A percentile compares a stretch with the other conserved stretches of the same genome.
These are phyloP conservation scores for Bathelium albidoporum DNA, from an alignment of 495 filamentous ascomycete genomes.

Conservation along the genomic window DNA sequence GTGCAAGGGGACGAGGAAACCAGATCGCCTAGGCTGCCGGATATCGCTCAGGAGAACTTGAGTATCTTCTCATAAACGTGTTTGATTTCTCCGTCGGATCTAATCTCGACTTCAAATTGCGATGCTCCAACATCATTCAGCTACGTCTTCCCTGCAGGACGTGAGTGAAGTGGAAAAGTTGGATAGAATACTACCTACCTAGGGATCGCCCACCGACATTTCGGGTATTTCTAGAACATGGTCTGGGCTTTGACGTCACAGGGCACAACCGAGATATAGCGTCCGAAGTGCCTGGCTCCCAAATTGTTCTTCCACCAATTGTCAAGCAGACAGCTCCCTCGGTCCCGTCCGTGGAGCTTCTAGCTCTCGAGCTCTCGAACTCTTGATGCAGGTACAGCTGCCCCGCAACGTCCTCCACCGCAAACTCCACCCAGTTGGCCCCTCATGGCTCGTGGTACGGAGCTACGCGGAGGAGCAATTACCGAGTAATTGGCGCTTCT, in stretches of 20 bases:
- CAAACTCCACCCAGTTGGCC: neutral
- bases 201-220: neutral
- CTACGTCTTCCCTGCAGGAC: neutral
- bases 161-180: neutral
- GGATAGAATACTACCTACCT: neutral
- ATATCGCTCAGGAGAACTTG: neutral
- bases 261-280: neutral
- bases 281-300: neutral
- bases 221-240: neutral
- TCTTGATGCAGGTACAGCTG: neutral
- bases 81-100: too few relatives aligned
- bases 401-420: neutral
- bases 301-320: neutral
- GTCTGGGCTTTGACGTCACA: constrained; percentile 1
- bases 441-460: neutral
- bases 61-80: neutral
- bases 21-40: neutral
- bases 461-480: constrained; percentile 3
- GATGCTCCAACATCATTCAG: too few relatives aligned
- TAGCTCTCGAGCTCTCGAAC: neutral
- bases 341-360: too few relatives aligned
- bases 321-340: neutral
- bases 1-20: neutral
- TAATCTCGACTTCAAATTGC: too few relatives aligned
- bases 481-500: neutral